Conservation (phyloP, 2,329 filamentous ascomycete species). For the Fusarium sp. region DNA sequence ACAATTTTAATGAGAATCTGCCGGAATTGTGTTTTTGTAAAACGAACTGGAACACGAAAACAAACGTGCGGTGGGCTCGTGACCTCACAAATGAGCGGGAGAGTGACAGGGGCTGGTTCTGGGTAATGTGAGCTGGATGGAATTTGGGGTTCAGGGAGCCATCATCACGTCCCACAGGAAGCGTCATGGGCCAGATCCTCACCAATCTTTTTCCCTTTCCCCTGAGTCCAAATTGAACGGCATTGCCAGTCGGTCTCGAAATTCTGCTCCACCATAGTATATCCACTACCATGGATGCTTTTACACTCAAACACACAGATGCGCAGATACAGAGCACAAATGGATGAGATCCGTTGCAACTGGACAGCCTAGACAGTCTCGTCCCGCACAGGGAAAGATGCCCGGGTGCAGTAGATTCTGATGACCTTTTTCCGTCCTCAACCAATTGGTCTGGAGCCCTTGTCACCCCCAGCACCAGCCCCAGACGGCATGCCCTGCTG, state of each 20-base stretch:
- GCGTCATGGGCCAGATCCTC: conserved; percentile 27
- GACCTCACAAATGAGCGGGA: conserved; percentile 33
- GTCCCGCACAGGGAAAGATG: conserved; percentile 11
- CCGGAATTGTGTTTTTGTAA: not conserved
- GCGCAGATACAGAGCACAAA: not conserved
- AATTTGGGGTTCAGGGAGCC: conserved; percentile 21
- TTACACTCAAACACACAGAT: not conserved
- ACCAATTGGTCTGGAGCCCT: conserved; percentile 14
- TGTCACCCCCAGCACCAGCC: not conserved
- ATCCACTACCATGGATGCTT: conserved; percentile 18
- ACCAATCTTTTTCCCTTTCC: conserved; percentile 27
- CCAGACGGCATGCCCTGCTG: conserved; percentile 14
- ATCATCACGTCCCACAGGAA: conserved; percentile 24
- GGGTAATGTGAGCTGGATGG: conserved; percentile 14
- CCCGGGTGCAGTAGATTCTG: not conserved
- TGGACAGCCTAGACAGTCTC: not conserved
- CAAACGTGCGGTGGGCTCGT: conserved; percentile 28
- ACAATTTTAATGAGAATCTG: not conserved
- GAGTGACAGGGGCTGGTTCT: conserved; percentile 30
- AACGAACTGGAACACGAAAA: conserved; percentile 1
- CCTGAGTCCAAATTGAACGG: conserved; percentile 10
- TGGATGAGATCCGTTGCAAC: not conserved
- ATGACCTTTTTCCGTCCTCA: conserved; percentile 1
- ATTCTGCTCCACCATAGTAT: conserved; percentile 25
- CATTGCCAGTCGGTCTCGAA: conserved; percentile 7